Evolutionary conservation across 768 basidiomycete genomes (phyloP).

Genomic region (Leccinellum albellum): DNA sequence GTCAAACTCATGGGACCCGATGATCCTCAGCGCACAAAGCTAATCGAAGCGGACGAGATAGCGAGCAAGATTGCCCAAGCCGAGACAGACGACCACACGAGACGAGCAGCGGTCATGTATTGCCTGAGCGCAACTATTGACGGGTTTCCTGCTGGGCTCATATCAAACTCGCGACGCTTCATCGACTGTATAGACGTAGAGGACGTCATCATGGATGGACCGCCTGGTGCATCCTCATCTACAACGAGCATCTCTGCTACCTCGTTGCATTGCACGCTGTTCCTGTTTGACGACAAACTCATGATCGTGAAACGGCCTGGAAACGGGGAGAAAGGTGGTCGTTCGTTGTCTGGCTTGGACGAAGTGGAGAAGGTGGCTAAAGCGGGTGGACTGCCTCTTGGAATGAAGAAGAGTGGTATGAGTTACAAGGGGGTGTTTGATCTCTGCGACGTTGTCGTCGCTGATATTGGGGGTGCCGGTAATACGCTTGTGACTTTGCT

Average conservation of each 20-base stretch:
- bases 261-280: conserved; percentile 78
- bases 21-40: conserved; percentile 73
- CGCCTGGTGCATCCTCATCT: conserved; percentile 38
- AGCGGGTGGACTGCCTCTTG: conserved; percentile 54
- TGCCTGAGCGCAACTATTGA: conserved; percentile 82
- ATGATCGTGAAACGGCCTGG: conserved; percentile 84
- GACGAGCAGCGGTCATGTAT: conserved; percentile 84
- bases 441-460: conserved; percentile 76
- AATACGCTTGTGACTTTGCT: conserved; percentile 22
- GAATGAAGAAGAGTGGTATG: conserved; percentile 77
- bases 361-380: conserved; percentile 72
- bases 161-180: conserved; percentile 82
- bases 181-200: conserved; percentile 94
- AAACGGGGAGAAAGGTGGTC: conserved; percentile 72
- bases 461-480: conserved; percentile 87
- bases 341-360: conserved; percentile 69
- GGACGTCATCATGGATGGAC: conserved; percentile 58
- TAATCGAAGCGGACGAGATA: conserved; percentile 81
- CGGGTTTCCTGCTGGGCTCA: conserved; percentile 86
- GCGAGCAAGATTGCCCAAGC: conserved; percentile 89
- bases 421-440: conserved; percentile 83
- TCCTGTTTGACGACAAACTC: conserved; percentile 93
- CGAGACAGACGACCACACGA: conserved; percentile 89
- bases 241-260: conserved; percentile 39
- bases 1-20: conserved; percentile 79